Conservation (phyloP, 1,284 basidiomycete genomes). For the Tetrapyrgos nigripes region DNA sequence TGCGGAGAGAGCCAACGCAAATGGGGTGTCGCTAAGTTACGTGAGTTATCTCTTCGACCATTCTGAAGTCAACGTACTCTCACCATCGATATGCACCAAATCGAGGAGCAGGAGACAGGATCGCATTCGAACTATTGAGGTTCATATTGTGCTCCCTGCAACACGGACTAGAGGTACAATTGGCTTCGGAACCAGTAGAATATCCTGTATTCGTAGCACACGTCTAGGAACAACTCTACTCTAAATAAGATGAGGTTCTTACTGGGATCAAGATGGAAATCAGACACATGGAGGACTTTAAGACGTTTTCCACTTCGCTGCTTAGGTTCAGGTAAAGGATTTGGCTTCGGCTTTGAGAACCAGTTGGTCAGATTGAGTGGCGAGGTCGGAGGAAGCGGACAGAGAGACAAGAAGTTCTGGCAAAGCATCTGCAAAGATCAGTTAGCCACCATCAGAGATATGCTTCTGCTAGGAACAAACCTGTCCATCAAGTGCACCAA, state of each 20-base stretch:
- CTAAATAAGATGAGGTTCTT: conserved; percentile 18
- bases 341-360: conserved; percentile 74
- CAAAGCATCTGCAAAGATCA: conserved; percentile 51
- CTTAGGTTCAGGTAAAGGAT: conserved; percentile 61
- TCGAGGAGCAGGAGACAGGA: conserved; percentile 66
- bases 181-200: conserved; percentile 75
- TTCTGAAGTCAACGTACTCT: not conserved
- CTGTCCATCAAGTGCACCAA: conserved; percentile 74
- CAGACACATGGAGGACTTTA: conserved; percentile 80
- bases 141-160: conserved; percentile 70
- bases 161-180: conserved; percentile 77
- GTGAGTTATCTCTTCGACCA: conserved; percentile 6
- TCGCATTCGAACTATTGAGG: conserved; percentile 52
- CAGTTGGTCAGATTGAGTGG: conserved; percentile 60
- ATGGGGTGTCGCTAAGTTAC: conserved; percentile 67
- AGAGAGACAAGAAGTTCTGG: conserved; percentile 57
- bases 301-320: conserved; percentile 67
- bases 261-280: conserved; percentile 82
- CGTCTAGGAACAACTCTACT: not conserved
- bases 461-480: conserved; percentile 34
- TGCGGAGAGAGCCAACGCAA: conserved; percentile 65
- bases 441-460: not conserved
- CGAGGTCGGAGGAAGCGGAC: conserved; percentile 55
- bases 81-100: conserved; percentile 72
- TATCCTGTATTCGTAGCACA: conserved; percentile 53